Evolutionary conservation across 2,329 filamentous ascomycete species (phyloP).

Genomic region (Botrytis byssoidea): DNA sequence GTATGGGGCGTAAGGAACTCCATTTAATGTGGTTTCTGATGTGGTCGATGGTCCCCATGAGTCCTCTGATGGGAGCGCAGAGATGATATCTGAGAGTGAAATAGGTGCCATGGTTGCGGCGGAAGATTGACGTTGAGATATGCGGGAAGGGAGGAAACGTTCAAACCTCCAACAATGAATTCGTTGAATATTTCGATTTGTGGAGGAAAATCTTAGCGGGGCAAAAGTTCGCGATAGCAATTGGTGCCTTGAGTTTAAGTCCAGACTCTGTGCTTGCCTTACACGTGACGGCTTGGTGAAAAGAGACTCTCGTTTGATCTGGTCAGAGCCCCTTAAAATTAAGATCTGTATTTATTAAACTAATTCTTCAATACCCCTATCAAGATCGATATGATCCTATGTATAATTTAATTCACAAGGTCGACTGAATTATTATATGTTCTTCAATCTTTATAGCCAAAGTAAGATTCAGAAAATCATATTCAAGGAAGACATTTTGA

Average conservation of each 20-base stretch:
- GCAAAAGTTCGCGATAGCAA: conserved; percentile 19
- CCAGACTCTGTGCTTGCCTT: not conserved
- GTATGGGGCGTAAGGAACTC: conserved; percentile 95
- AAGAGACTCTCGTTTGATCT: not conserved
- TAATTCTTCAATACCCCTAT: not conserved
- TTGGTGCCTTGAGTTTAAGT: not conserved
- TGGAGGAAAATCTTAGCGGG: conserved; percentile 29
- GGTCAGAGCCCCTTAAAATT: not conserved
- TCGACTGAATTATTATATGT: not conserved
- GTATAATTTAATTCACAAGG: not conserved
- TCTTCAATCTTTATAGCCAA: not conserved
- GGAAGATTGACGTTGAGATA: conserved; percentile 21
- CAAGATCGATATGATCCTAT: not conserved
- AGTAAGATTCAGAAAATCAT: not conserved
- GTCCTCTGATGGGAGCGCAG: conserved; percentile 70
- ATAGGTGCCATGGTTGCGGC: conserved; percentile 49
- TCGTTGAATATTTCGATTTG: conserved; percentile 33
- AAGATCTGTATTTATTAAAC: not conserved
- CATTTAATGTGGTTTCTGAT: conserved; percentile 83
- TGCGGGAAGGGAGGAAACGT: conserved; percentile 4
- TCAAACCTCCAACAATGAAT: conserved; percentile 18
- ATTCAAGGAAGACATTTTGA: rapidly evolving
- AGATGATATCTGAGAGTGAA: conserved; percentile 64
- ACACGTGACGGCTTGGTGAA: not conserved
- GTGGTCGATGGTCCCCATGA: conserved; percentile 86